Evolutionary conservation across 139 green algal genomes (phyloP).

Genomic region (Yamagishiella unicocca): DNA sequence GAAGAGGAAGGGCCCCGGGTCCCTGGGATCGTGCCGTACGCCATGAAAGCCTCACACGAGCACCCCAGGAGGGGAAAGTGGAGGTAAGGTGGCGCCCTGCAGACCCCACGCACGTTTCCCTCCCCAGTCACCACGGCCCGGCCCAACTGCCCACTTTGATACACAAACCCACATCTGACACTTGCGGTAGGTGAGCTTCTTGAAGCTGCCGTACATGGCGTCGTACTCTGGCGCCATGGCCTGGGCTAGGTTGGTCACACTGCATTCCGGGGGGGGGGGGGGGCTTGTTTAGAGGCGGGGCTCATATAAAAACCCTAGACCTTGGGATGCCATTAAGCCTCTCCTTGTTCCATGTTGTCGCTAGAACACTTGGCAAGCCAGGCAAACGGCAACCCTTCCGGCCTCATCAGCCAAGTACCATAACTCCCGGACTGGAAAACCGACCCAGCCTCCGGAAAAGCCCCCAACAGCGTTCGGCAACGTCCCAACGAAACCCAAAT

Average conservation of each 20-base stretch:
- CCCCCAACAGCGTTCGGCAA: no score
- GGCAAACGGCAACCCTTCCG: not conserved
- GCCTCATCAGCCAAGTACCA: no score
- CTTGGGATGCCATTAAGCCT: not conserved
- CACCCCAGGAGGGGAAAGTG: not conserved
- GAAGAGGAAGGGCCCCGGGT: not conserved
- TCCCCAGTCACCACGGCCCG: not conserved
- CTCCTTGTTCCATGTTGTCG: not conserved
- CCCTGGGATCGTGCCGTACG: not conserved
- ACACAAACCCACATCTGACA: not conserved
- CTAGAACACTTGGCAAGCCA: not conserved
- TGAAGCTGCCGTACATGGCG: not conserved
- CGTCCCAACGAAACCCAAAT: no score
- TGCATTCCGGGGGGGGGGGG: not conserved
- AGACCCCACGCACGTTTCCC: not conserved
- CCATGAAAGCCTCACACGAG: not conserved
- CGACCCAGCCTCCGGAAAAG: no score
- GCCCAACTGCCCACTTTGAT: not conserved
- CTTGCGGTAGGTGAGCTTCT: not conserved
- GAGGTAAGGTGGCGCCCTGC: not conserved
- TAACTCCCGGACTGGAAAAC: no score
- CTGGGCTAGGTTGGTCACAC: not conserved
- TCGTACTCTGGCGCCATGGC: constrained; percentile 1
- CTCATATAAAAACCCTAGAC: not conserved
- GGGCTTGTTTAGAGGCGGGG: not conserved